phyloP scores from a whole-genome alignment of 495 filamentous ascomycete species.

The Aspergillus ellipticus region DNA sequence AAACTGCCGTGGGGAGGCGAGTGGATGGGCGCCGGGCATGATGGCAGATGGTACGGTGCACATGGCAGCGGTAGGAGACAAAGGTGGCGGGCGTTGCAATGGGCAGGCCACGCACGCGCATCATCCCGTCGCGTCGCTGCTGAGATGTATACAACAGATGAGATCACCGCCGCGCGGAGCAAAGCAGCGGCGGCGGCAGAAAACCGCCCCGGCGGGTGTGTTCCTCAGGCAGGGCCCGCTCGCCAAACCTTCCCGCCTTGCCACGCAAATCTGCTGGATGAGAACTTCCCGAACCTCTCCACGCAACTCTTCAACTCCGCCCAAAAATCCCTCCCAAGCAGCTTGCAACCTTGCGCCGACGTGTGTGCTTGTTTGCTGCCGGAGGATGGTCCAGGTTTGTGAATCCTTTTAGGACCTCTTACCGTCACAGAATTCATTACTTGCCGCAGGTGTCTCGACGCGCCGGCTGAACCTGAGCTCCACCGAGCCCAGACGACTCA shows the following conservation, averaged over 20 bases:
- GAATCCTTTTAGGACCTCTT: constrained; percentile 25
- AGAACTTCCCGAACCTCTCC: constrained; percentile 19
- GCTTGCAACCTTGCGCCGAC: constrained; percentile 27
- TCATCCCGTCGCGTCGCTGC: constrained; percentile 4
- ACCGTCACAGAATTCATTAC: constrained; percentile 25
- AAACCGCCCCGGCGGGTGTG: constrained; percentile 5
- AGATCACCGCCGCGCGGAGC: not conserved
- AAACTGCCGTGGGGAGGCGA: constrained; percentile 17
- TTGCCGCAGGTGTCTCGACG: constrained; percentile 28
- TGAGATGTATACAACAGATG: not conserved
- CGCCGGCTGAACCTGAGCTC: constrained; percentile 35
- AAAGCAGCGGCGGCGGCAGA: constrained; percentile 14
- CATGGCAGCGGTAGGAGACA: constrained; percentile 15
- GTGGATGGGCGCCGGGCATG: constrained; percentile 28
- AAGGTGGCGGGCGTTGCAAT: not conserved
- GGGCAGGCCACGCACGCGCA: constrained; percentile 19
- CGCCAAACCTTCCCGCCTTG: constrained; percentile 38
- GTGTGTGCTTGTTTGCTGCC: constrained; percentile 30
- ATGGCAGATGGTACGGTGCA: constrained; percentile 32
- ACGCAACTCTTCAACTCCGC: constrained; percentile 19
- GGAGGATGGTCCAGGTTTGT: constrained; percentile 45
- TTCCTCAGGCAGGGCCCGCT: constrained; percentile 14
- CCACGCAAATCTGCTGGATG: constrained; percentile 42
- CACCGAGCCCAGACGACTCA: constrained; percentile 30
- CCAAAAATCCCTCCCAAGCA: constrained; percentile 18